A percentile compares a stretch with the other conserved stretches of the same genome.
phyloP scores from a whole-genome alignment of 208 protist genomes.

The Porcisia deanei region DNA sequence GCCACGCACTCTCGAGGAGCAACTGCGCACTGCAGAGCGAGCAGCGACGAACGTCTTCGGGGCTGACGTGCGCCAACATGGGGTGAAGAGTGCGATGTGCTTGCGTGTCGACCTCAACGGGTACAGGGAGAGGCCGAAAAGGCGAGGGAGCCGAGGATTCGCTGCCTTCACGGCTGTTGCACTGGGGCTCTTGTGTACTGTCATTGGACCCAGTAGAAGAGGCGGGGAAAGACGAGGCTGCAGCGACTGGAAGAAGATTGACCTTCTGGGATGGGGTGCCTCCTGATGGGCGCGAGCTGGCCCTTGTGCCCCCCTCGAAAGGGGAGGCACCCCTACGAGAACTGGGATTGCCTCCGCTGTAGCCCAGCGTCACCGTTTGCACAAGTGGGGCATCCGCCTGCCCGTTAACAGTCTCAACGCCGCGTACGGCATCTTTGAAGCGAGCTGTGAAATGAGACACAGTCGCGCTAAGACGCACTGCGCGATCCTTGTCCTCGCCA shows the following conservation, averaged over 20 bases:
- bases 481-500: neutral
- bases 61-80: constrained; percentile 18
- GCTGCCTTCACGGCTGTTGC: neutral
- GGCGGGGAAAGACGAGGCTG: neutral
- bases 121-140: constrained; percentile 1
- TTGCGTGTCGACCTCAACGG: constrained; percentile 15
- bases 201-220: neutral
- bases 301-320: neutral
- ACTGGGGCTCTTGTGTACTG: neutral
- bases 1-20: constrained; percentile 38
- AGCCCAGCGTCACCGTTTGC: neutral
- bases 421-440: constrained; percentile 12
- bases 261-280: neutral
- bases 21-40: constrained; percentile 55
- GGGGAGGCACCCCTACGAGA: neutral
- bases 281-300: neutral
- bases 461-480: neutral
- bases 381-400: neutral
- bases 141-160: neutral
- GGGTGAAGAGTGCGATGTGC: constrained; percentile 22
- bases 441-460: constrained; percentile 7
- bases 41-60: constrained; percentile 32
- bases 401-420: neutral
- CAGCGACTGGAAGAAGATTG: constrained; percentile 19
- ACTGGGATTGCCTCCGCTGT: neutral